Percentiles rank a stretch among this genome's conserved stretches.
phyloP scores from a whole-genome alignment of 2,329 filamentous ascomycete species.

The Talaromyces funiculosus region DNA sequence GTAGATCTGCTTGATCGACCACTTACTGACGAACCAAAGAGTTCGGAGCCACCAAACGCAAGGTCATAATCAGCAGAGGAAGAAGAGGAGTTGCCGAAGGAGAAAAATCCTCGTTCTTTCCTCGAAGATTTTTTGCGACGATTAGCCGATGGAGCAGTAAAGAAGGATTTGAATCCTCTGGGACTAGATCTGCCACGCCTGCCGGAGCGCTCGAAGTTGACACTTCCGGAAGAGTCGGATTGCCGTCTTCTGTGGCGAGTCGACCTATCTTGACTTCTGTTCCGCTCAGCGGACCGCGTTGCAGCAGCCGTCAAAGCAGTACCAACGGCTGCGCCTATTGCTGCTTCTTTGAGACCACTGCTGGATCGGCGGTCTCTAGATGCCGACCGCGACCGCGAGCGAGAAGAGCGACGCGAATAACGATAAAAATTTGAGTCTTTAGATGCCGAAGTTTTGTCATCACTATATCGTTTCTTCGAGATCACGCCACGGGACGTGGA shows the following conservation, averaged over 20 bases:
- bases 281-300: background rate
- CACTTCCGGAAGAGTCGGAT: constrained; percentile 44
- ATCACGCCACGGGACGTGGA: constrained; percentile 41
- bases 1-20: constrained; percentile 17
- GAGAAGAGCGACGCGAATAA: constrained; percentile 28
- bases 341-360: constrained; percentile 29
- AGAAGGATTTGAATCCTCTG: constrained; percentile 56
- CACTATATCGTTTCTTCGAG: constrained; percentile 17
- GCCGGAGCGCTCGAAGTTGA: constrained; percentile 2
- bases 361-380: constrained; percentile 19
- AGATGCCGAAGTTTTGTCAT: constrained; percentile 2
- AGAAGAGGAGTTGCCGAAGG: constrained; percentile 59
- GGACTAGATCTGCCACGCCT: constrained; percentile 14
- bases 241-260: constrained; percentile 26
- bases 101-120: constrained; percentile 49
- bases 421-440: constrained; percentile 14
- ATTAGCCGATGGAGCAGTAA: constrained; percentile 56
- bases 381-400: constrained; percentile 41
- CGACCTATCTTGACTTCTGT: constrained; percentile 11
- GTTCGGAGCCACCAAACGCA: constrained; percentile 62
- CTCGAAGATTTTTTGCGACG: constrained; percentile 41
- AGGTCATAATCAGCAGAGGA: constrained; percentile 64
- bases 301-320: constrained; percentile 17
- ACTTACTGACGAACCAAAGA: constrained; percentile 18
- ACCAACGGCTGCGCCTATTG: constrained; percentile 22